A percentile compares a stretch with the other conserved stretches of the same genome.
phyloP scores from a whole-genome alignment of 169 alveolate species.

The Plasmodium inui region DNA sequence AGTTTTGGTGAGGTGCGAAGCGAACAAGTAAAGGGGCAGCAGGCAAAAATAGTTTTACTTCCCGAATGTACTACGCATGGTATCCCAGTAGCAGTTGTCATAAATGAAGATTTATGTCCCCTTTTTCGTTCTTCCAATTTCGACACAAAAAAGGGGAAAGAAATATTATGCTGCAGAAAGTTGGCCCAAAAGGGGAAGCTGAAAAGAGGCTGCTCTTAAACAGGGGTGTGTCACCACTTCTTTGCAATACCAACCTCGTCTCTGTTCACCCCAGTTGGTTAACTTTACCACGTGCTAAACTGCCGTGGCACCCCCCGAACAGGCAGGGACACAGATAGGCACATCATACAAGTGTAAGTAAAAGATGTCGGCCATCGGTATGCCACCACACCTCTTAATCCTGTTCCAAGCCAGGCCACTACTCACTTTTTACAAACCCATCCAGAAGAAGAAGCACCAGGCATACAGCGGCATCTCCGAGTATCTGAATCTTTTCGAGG shows the following conservation, averaged over 20 bases:
- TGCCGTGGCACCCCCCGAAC: background rate
- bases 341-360: background rate
- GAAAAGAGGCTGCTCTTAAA: background rate
- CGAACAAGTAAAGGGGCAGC: background rate
- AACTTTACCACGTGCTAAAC: background rate
- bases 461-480: conserved; percentile 78
- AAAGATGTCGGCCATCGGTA: conserved; percentile 87
- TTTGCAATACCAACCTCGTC: background rate
- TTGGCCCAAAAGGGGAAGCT: background rate
- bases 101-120: background rate
- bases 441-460: conserved; percentile 71
- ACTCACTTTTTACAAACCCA: conserved; percentile 77
- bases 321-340: background rate
- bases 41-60: background rate
- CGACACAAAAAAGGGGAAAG: background rate
- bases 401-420: conserved; percentile 87
- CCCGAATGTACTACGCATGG: background rate
- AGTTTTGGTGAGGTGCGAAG: background rate
- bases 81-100: background rate
- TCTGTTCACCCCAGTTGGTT: background rate
- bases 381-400: conserved; percentile 87
- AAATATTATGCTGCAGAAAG: background rate
- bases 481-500: conserved; percentile 77
- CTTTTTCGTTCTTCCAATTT: background rate
- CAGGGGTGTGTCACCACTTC: background rate